Evolutionary conservation across 2,329 filamentous ascomycete genomes (phyloP), one percentile per base, ranked within the genome.

Genomic region (Phialophora expanda): DNA sequence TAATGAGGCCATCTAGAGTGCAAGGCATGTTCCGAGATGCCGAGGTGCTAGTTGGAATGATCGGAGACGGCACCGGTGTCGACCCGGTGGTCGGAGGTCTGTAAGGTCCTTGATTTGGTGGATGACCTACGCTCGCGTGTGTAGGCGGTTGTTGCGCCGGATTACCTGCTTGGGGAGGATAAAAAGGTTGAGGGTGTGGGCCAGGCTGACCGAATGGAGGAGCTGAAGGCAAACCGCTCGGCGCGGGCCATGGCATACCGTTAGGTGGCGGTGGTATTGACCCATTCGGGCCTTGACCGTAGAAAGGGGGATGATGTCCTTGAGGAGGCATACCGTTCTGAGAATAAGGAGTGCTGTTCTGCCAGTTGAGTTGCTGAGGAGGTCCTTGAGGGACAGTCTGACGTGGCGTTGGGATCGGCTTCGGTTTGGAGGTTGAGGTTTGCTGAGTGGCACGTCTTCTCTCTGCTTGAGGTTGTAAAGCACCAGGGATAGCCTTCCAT

Each of bases 401-500:
- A 7, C 68, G 66, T 54, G 66, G 69, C 30, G 59, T 51, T 2
- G 68, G 66, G 32, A 63, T n/a, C 8, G 69, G 68, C 63, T 71
- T 71, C 4, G 68, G 69, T 55, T 71, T 71, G 24, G 68, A 56
- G 12, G 66, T 54, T 22, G 68, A 59, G 4, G 66, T 64, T 63
- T 69, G 65, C 34, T 66, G 66, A n/a, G 68, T 68, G 41, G 69
- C 66, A 44, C 65, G 67, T 61, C 66, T 69, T n/a, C 68, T 64
- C 50, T 71, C 69, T 12, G 66, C 66, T 61, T 71, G 69, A 54
- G 69, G 66, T 30, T 68, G 69, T 26, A 70, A 56, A 6, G 68
- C 68, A 17, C 84, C 83, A 26, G 84, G 82, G 55, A 86, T 84
- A 71, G 88, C 82, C 62, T 84, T 82, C 87, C 87, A 89, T 59